Conservation (phyloP, 768 basidiomycete species). For the Lactarius pseudohatsudake region DNA sequence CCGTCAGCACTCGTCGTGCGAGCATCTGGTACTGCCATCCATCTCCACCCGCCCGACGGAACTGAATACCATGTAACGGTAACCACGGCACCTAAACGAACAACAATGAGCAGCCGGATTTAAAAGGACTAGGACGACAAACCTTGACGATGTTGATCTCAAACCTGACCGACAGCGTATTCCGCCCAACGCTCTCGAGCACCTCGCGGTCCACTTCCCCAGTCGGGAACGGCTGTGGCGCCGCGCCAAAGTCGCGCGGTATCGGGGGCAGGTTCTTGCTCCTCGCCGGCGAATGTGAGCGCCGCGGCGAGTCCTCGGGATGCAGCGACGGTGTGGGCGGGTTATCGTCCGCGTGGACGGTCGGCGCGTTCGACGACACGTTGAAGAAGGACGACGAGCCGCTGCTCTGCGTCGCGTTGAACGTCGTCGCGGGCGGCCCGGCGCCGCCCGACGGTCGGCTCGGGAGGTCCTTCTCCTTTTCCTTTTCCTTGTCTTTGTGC, state of each 20-base stretch:
- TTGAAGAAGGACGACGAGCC: slow-evolving; percentile 88
- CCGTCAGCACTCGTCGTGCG: slow-evolving; percentile 81
- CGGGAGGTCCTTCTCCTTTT: slow-evolving; percentile 48
- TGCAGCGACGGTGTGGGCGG: slow-evolving; percentile 31
- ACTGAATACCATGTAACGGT: slow-evolving; percentile 93
- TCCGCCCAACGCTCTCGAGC: slow-evolving; percentile 73
- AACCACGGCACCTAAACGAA: slow-evolving; percentile 79
- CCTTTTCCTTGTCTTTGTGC: slow-evolving; percentile 14
- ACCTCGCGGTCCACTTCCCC: slow-evolving; percentile 66
- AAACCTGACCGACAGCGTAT: slow-evolving; percentile 86
- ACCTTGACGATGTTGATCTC: slow-evolving; percentile 98
- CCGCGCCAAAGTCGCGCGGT: slow-evolving; percentile 62
- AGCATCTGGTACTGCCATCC: slow-evolving; percentile 99
- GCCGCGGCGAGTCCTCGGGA: slow-evolving; percentile 30
- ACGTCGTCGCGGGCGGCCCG: slow-evolving; percentile 33
- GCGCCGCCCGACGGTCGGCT: slow-evolving; percentile 43
- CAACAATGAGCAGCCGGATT: neutral
- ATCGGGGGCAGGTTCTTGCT: slow-evolving; percentile 74
- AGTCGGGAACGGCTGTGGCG: slow-evolving; percentile 49
- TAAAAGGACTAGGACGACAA: no score
- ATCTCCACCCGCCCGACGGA: slow-evolving; percentile 85
- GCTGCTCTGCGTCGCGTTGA: slow-evolving; percentile 68
- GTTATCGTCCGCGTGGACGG: slow-evolving; percentile 38
- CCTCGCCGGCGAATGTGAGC: slow-evolving; percentile 54
- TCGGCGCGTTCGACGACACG: slow-evolving; percentile 57